Evolutionary conservation across 2,329 filamentous ascomycete species (phyloP), one percentile per base, ranked within the genome.

Genomic region (Aspergillus sp.): DNA sequence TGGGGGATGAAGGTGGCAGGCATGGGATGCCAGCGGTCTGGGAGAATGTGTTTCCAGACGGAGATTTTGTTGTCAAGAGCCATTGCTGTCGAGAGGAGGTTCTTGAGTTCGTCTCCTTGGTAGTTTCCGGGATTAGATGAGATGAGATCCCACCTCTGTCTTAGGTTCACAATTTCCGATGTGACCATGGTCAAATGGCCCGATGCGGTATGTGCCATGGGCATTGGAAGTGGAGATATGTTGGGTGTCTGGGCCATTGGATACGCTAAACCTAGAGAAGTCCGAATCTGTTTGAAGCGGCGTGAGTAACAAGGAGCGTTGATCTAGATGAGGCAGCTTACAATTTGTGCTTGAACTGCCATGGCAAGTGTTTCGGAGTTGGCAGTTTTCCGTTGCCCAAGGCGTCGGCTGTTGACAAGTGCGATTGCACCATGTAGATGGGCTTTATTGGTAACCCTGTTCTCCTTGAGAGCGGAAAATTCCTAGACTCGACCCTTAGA

Each of bases 371-470:
- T 65, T 26, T 58, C 51, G 1, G 66, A 66, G 26, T 58, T 54
- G 10, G 59, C 12, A 0, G 63, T 58, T 6, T 66, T 50, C 16
- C 62, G 49, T 22, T 57, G 54, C 26, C 65, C 60, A 5, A 66
- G 51, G 24, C 58, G 59, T 26, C 60, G 62, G 12, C 58, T 67
- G 24, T 71, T 71, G 6, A 73, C 60, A 9, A 73, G 53, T 10
- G 71, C 71, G 54, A 73, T 61, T 2, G 71, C 71, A 1, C 71
- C 71, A n/a, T 63, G 65, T 7, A 73, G 51, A 56, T 73, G 71
- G 4, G 67, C 66, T 58, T 64, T 69, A 9, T 61, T 32, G 1
- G 71, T 65, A 2, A 54, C 39, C 31, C 63, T 60, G 22, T 61
- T 63, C 31, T 71, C 65, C 53, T 67, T 69, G 3, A 70, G 57